Evolutionary conservation across 2,329 filamentous ascomycete species (phyloP).

Genomic region (Colletotrichum truncatum): DNA sequence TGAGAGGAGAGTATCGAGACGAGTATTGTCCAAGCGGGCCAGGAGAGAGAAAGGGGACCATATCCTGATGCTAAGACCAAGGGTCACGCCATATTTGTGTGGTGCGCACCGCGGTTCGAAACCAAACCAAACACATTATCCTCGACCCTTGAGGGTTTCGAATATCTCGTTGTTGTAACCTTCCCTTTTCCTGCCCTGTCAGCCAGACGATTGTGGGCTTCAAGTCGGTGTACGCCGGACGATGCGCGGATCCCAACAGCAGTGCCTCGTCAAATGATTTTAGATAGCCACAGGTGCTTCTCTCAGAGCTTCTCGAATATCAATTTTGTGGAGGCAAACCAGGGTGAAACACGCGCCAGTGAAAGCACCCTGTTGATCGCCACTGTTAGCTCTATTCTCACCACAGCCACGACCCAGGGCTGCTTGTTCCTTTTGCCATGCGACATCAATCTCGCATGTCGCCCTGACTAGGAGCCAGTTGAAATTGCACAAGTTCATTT

Average conservation of each 20-base stretch:
- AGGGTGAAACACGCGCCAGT: conserved; percentile 17
- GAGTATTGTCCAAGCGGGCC: not conserved
- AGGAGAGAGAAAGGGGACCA: not conserved
- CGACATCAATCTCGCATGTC: not conserved
- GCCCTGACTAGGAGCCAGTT: not conserved
- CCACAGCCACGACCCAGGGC: not conserved
- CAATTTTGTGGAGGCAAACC: conserved; percentile 1
- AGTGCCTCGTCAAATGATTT: conserved; percentile 1
- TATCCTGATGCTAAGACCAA: conserved; percentile 9
- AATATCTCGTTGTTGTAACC: conserved; percentile 4
- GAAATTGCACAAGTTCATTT: not conserved
- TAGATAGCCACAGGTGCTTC: not conserved
- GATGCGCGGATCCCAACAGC: not conserved
- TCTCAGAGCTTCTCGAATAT: conserved; percentile 25
- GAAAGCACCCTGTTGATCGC: conserved; percentile 8
- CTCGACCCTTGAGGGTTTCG: conserved; percentile 6
- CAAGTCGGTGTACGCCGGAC: not conserved
- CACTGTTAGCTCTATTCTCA: conserved; percentile 8
- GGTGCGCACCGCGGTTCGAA: conserved; percentile 11
- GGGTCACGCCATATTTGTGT: conserved; percentile 1
- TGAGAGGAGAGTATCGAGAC: too few relatives aligned
- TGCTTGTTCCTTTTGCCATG: not conserved
- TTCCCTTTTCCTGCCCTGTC: conserved; percentile 5
- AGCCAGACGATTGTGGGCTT: not conserved
- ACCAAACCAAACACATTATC: conserved; percentile 11